These are phyloP conservation scores for Agrocybe praecox DNA, from an alignment of 768 basidiomycete species.

Conservation along the genomic window DNA sequence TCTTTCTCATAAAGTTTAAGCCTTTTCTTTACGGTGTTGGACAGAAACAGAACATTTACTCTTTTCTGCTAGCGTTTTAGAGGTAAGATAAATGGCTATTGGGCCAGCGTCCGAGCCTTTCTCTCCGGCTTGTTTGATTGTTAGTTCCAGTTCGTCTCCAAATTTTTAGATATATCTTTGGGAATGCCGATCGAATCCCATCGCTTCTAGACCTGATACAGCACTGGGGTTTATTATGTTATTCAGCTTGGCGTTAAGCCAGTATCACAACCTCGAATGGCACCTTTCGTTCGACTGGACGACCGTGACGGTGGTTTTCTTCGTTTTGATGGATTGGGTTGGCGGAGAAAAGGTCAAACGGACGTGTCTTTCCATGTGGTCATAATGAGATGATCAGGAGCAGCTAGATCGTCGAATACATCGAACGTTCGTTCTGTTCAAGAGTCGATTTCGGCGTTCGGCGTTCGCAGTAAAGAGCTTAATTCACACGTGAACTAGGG, in stretches of 20 bases:
- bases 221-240: conserved; percentile 14
- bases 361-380: neutral
- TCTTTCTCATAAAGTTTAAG: conserved; percentile 44
- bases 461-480: no score
- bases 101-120: conserved; percentile 41
- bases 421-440: no score
- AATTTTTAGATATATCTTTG: no score
- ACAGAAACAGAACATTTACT: conserved; percentile 28
- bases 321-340: conserved; percentile 8
- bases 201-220: conserved; percentile 14
- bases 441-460: no score
- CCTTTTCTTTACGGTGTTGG: conserved; percentile 29
- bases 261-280: conserved; percentile 12
- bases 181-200: no score
- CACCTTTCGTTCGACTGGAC: conserved; percentile 13
- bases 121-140: conserved; percentile 42
- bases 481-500: no score
- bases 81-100: conserved; percentile 49
- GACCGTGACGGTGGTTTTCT: conserved; percentile 3
- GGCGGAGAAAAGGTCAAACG: neutral
- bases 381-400: neutral
- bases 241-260: conserved; percentile 11
- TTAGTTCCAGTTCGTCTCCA: conserved; percentile 79
- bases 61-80: conserved; percentile 68
- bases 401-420: neutral